phyloP scores from a whole-genome alignment of 2,329 filamentous ascomycete genomes.

The Pseudocercospora cruenta region DNA sequence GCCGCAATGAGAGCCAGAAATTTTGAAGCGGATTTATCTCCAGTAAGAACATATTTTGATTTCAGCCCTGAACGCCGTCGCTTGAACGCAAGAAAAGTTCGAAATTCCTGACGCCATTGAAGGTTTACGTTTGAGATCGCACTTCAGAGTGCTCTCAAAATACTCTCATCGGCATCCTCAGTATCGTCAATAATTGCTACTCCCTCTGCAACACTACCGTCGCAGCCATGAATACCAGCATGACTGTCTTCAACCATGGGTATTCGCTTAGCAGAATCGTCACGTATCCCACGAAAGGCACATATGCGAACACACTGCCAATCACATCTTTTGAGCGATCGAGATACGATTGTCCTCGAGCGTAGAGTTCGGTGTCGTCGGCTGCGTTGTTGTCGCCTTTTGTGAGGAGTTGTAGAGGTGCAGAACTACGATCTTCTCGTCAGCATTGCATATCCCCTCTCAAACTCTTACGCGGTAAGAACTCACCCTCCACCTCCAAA shows the following conservation, averaged over 20 bases:
- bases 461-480: too few species aligned
- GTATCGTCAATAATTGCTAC: constrained; percentile 44
- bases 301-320: constrained; percentile 86
- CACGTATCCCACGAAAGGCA: constrained; percentile 94
- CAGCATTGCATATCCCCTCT: neutral
- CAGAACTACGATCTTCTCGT: constrained; percentile 39
- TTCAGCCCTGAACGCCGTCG: neutral
- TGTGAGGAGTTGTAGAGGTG: constrained; percentile 73
- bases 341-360: constrained; percentile 82
- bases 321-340: constrained; percentile 81
- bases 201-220: constrained; percentile 92
- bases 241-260: constrained; percentile 93
- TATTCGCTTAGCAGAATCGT: constrained; percentile 95
- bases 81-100: neutral
- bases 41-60: neutral
- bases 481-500: constrained; percentile 61
- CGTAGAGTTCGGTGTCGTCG: constrained; percentile 91
- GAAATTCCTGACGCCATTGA: neutral
- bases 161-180: neutral
- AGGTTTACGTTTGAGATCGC: neutral
- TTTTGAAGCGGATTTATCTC: too few species aligned
- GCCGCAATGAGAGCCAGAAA: too few species aligned
- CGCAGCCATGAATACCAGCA: constrained; percentile 92
- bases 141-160: neutral
- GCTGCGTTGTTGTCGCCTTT: constrained; percentile 97